Conservation (phyloP, 1,284 basidiomycete species). For the Fomitopsis schrenkii region DNA sequence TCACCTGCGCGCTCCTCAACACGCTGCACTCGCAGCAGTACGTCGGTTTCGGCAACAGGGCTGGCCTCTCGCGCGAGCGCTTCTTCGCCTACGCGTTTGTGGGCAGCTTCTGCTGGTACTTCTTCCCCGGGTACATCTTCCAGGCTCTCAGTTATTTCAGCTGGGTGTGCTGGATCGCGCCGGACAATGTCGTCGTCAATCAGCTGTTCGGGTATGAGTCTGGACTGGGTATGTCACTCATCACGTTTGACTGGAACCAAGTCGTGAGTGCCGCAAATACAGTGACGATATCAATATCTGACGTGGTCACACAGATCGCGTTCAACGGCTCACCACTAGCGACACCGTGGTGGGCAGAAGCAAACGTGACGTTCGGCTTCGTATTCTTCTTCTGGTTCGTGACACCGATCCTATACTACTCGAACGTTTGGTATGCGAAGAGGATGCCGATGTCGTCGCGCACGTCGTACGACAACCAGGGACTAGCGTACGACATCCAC, state of each 20-base stretch:
- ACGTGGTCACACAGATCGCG: slow-evolving; percentile 15
- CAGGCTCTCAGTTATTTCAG: slow-evolving; percentile 41
- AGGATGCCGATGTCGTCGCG: slow-evolving; percentile 33
- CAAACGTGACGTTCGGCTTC: slow-evolving; percentile 27
- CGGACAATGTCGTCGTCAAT: slow-evolving; percentile 68
- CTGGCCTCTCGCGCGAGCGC: slow-evolving; percentile 47
- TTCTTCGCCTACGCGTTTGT: slow-evolving; percentile 27
- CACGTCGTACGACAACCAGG: slow-evolving; percentile 36
- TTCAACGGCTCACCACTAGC: slow-evolving; percentile 29
- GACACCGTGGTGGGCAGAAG: slow-evolving; percentile 29
- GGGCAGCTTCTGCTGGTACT: slow-evolving; percentile 26
- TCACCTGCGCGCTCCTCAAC: slow-evolving; percentile 82
- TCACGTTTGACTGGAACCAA: slow-evolving; percentile 40
- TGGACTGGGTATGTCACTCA: slow-evolving; percentile 72
- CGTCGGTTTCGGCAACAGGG: slow-evolving; percentile 55
- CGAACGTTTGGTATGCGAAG: slow-evolving; percentile 37
- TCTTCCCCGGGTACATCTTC: slow-evolving; percentile 46
- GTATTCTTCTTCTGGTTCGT: slow-evolving; percentile 52
- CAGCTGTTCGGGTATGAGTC: slow-evolving; percentile 73
- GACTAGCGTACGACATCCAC: slow-evolving; percentile 47
- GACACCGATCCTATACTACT: slow-evolving; percentile 51
- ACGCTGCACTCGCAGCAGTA: slow-evolving; percentile 65
- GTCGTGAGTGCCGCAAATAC: slow-evolving; percentile 5
- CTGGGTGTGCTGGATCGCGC: slow-evolving; percentile 62
- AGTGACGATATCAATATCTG: neutral